Conservation (phyloP, 345 rosid species). For the Populus alba region DNA sequence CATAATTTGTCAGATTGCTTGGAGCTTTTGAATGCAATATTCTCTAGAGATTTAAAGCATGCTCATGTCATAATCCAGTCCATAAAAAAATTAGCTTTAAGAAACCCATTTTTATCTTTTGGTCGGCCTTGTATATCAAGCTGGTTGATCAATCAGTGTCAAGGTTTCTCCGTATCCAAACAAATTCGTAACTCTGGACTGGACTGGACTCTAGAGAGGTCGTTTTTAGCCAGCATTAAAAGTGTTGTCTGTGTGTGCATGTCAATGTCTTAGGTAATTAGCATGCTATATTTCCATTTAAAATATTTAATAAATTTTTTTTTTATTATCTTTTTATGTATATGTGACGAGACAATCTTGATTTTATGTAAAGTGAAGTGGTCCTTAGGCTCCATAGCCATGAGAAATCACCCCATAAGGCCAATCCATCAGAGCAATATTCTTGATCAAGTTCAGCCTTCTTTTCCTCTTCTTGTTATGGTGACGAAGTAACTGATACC, state of each 20-base stretch:
- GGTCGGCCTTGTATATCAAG: constrained; percentile 4
- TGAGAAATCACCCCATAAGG: background rate
- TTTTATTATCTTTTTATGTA: too few species aligned
- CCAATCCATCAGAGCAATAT: background rate
- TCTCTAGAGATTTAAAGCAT: constrained; percentile 8
- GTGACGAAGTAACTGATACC: background rate
- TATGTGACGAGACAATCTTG: too few species aligned
- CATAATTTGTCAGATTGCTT: constrained; percentile 7
- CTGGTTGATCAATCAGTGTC: background rate
- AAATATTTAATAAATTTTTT: too few species aligned
- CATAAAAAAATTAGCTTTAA: constrained; percentile 7
- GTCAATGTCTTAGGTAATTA: background rate
- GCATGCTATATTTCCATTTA: background rate
- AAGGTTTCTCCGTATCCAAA: background rate
- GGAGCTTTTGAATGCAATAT: constrained; percentile 13
- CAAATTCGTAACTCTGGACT: background rate
- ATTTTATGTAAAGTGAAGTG: too few species aligned
- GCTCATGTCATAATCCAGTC: background rate
- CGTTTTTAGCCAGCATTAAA: background rate
- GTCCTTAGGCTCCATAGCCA: background rate
- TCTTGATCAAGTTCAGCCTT: background rate
- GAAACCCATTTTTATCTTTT: constrained; percentile 5
- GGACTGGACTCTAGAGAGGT: background rate
- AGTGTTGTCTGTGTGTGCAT: too few species aligned
- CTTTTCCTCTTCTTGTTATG: background rate